A percentile compares a stretch with the other conserved stretches of the same genome.
These are phyloP conservation scores for Inonotus hispidus DNA, from an alignment of 1,284 basidiomycete species.

Conservation along the genomic window DNA sequence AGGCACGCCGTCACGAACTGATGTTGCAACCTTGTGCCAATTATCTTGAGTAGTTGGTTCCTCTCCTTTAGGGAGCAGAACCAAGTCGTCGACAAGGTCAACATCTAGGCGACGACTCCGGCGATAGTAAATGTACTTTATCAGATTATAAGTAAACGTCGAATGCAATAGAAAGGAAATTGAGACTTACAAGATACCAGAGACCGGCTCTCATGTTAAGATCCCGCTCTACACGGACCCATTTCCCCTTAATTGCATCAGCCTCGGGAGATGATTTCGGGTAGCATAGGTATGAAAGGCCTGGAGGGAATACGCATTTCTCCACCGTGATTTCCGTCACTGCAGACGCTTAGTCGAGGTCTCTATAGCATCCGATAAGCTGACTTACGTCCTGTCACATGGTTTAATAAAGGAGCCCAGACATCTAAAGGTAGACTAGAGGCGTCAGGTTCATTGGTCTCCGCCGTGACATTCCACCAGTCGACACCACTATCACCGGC, in stretches of 20 bases:
- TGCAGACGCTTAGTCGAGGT: constrained; percentile 28
- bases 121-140: constrained; percentile 75
- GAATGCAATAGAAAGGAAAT: background rate
- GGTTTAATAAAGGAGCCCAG: constrained; percentile 77
- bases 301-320: constrained; percentile 65
- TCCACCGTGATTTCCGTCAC: constrained; percentile 77
- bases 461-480: constrained; percentile 64
- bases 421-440: constrained; percentile 74
- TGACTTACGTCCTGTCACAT: constrained; percentile 74
- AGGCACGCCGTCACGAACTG: constrained; percentile 51
- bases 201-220: constrained; percentile 65
- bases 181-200: constrained; percentile 47
- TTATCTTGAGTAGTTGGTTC: constrained; percentile 39
- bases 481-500: constrained; percentile 38
- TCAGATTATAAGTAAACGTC: constrained; percentile 2
- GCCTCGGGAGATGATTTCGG: constrained; percentile 66
- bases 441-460: constrained; percentile 39
- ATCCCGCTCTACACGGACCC: constrained; percentile 80
- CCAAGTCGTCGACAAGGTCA: constrained; percentile 59
- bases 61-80: constrained; percentile 46
- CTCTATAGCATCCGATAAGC: background rate
- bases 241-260: constrained; percentile 78
- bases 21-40: constrained; percentile 57
- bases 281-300: constrained; percentile 53
- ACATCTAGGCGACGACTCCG: constrained; percentile 77